Percentiles rank a stretch among this genome's conserved stretches.
Conservation (phyloP, 768 basidiomycete species). For the Rhizopogon vesiculosus region DNA sequence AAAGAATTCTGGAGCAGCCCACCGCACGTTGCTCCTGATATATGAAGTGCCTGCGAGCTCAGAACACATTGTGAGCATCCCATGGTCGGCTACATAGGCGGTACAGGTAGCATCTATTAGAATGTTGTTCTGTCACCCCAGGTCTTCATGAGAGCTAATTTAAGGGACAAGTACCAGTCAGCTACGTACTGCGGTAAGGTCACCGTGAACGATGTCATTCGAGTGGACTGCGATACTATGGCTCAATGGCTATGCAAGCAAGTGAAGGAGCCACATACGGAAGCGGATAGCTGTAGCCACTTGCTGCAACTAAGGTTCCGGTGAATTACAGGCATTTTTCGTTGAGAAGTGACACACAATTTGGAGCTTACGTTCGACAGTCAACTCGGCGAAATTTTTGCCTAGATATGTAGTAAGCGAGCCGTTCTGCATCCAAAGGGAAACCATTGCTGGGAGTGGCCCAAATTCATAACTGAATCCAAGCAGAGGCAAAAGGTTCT, state of each 20-base stretch:
- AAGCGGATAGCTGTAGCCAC: conserved; percentile 17
- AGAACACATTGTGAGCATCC: conserved; percentile 26
- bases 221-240: conserved; percentile 3
- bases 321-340: neutral
- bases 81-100: conserved; percentile 33
- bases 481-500: conserved; percentile 22
- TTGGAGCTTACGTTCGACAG: neutral
- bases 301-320: neutral
- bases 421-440: conserved; percentile 30
- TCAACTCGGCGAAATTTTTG: conserved; percentile 5
- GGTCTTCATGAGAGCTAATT: neutral
- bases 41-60: conserved; percentile 15
- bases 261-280: conserved; percentile 1
- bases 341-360: conserved; percentile 11
- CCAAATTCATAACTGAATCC: conserved; percentile 27
- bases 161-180: neutral
- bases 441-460: conserved; percentile 25
- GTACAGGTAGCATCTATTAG: conserved; percentile 27
- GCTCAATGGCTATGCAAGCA: neutral
- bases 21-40: too few relatives aligned
- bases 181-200: conserved; percentile 28
- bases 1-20: too few relatives aligned
- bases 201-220: conserved; percentile 29
- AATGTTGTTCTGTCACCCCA: conserved; percentile 26
- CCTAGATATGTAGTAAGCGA: conserved; percentile 19